Evolutionary conservation across 2,329 filamentous ascomycete species (phyloP), one percentile per base, ranked within the genome.

Genomic region (Paraphoma sp.): DNA sequence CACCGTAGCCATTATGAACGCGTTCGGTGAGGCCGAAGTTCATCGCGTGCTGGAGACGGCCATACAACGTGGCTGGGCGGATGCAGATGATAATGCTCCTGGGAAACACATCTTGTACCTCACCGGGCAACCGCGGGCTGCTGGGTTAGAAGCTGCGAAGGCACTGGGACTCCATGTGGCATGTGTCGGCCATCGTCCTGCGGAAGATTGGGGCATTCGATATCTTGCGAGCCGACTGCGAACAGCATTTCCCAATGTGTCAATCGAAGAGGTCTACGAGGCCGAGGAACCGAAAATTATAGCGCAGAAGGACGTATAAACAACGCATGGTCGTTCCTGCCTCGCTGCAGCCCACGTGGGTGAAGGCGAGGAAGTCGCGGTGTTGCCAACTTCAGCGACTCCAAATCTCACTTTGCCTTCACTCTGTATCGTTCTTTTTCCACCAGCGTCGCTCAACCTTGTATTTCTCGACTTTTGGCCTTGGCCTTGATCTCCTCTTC

Each of bases 191-290:
- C 76, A 79, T 56, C 66, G 69, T 1, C 63, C 67, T 14, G 73
- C 73, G 11, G 76, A 79, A 52, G 74, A 78, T 17, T 79, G 76
- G 76, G 76, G 76, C 0, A 75, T 79, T n/a, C 58, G 68, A 16
- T 75, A 69, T 45, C 55, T 78, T 16, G 74, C 70, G 11, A 54
- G 52, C 12, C 52, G 60, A 5, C 14, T 79, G 3, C 63, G 72
- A 11, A 55, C 48, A 4, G 61, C 65, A 9, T 79, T 74, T 49
- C 74, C 76, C 1, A 54, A 47, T 5, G 38, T 75, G 14, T 53
- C 54, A 7, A 72, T 79, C 0, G 62, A 71, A 44, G 76, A 77
- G 33, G 56, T 78, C 0, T 71, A 73, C 43, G 77, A 78, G 51
- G 72, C 76, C 16, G 75, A 78, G 43, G 57, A 59, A 29, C 58